Base-by-base conservation (phyloP, 192 early-diverging fungal species). In the Backusella westeae region DNA sequence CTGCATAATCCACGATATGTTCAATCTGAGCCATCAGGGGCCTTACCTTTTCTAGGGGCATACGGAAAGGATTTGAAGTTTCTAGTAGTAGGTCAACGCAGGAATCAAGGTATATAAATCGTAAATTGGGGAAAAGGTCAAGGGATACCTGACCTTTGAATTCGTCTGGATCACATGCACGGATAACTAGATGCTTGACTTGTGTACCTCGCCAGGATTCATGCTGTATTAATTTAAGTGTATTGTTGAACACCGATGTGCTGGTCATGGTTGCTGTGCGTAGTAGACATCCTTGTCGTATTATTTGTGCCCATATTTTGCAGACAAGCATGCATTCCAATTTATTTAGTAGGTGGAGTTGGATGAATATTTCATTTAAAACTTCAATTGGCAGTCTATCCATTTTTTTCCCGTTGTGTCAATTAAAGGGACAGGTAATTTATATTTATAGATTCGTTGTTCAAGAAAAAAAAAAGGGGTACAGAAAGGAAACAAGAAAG, bases 351-450 rank as follows among this genome's bases (percentile, higher is more conserved):
- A 56, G 9, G 21, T 56, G 53, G 8, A 56, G 53, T 3, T 56
- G 53, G 9, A 56, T 21, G n/a, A 56, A 56, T 56, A 56, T 56
- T 56, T 56, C 53, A 56, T 56, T 56, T 56, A 56, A 56, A 56
- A 56, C 21, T 56, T 56, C 53, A 56, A 56, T 56, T 21, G 53
- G 53, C 19, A 56, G 53, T 21, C 53, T 56, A 56, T 56, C 53
- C 53, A 56, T 56, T n/a, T 56, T 56, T 44, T 44, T 14, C 15
- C 38, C 15, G 42, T 44, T 21, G 21, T 21, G 23, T 21, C 53
- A 56, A 56, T 56, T 56, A 56, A 56, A 56, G 53, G 53, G n/a
- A 21, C 53, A 56, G 2, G 21, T 56, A 21, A 56, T 56, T 21
- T 56, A 56, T 21, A 56, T 56, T 21, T 21, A 56, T 56, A 56